phyloP scores from a whole-genome alignment of 495 filamentous ascomycete genomes.

The Penicillium bovifimosum region DNA sequence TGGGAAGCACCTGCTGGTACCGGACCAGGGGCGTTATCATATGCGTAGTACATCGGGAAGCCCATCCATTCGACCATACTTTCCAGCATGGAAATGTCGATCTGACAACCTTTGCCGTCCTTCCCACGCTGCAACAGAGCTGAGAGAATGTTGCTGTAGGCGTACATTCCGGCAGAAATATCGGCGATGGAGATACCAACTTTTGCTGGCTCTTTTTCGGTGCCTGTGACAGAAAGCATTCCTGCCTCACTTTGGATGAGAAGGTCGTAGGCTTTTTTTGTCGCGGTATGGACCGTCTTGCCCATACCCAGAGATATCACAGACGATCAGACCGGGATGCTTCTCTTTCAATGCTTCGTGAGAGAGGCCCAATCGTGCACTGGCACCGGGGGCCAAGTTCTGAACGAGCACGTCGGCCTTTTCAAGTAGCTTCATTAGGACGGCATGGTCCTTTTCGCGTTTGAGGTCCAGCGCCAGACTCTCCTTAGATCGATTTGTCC shows the following conservation, averaged over 20 bases:
- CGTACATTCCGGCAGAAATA: conserved; percentile 47
- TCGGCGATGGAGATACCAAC: conserved; percentile 50
- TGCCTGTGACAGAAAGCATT: conserved; percentile 47
- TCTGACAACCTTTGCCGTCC: conserved; percentile 36
- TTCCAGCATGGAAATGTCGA: conserved; percentile 52
- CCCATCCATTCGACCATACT: conserved; percentile 53
- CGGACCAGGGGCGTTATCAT: conserved; percentile 33
- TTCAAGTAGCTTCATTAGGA: conserved; percentile 40
- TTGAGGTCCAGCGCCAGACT: conserved; percentile 46
- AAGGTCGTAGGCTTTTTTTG: conserved; percentile 54
- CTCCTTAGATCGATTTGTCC: conserved; percentile 51
- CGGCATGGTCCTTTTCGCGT: conserved; percentile 31
- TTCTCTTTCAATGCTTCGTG: conserved; percentile 34
- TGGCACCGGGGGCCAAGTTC: conserved; percentile 47
- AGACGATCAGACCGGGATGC: conserved; percentile 45
- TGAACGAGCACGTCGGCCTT: conserved; percentile 48
- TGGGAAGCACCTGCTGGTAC: conserved; percentile 43
- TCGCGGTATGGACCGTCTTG: conserved; percentile 45
- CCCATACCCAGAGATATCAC: conserved; percentile 50
- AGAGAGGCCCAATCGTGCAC: conserved; percentile 42
- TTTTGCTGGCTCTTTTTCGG: conserved; percentile 41
- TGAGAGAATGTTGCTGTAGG: conserved; percentile 46
- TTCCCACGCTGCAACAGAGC: conserved; percentile 43
- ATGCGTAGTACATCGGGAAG: conserved; percentile 50
- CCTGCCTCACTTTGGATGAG: conserved; percentile 51